Base-by-base conservation (phyloP, 2,329 filamentous ascomycete species). In the Rhytidhysteron rufulum region DNA sequence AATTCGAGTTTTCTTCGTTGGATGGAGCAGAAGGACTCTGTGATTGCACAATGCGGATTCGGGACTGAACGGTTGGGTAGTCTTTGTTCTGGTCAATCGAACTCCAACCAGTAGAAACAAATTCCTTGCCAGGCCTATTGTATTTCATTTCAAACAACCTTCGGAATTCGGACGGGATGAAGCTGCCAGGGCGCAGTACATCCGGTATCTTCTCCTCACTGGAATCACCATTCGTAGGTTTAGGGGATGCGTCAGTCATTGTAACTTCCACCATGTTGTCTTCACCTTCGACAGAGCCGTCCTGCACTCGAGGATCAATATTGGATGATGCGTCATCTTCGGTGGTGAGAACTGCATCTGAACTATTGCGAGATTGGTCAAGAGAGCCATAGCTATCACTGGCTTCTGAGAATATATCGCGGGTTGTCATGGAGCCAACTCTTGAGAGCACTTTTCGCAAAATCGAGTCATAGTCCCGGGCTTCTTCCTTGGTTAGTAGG, bases 241-340 rank as follows among this genome's bases (percentile, higher is more conserved):
- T 43, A 9, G 48, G 40, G 15, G 57, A 59, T 31, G 62, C 60
- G 18, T 48, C 42, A 39, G 81, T 82, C 83, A 96, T 90, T 1
- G 86, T 86, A 13, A 98, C 83, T 58, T 96, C 87, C 5, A 97
- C 86, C 55, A 96, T 80, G 45, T 88, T 88, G 45, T 96, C 90
- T 62, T 96, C 91, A 8, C 88, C 86, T 60, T 90, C 84, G 2
- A 95, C 78, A 3, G 90, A 95, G 20, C 80, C 78, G 32, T 88
- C 84, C 42, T 84, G 79, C 34, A 95, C 75, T 57, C 85, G 85
- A 17, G 78, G 74, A 49, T 86, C 85, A 8, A 77, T 79, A 4
- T 82, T 82, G 4, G 81, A 84, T 47, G 86, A 80, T 3, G 77
- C 79, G 47, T 78, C 75, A 44, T 79, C 77, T 17, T 75, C 73